Base-by-base conservation (phyloP, 495 filamentous ascomycete species). In the Penicillium herquei region DNA sequence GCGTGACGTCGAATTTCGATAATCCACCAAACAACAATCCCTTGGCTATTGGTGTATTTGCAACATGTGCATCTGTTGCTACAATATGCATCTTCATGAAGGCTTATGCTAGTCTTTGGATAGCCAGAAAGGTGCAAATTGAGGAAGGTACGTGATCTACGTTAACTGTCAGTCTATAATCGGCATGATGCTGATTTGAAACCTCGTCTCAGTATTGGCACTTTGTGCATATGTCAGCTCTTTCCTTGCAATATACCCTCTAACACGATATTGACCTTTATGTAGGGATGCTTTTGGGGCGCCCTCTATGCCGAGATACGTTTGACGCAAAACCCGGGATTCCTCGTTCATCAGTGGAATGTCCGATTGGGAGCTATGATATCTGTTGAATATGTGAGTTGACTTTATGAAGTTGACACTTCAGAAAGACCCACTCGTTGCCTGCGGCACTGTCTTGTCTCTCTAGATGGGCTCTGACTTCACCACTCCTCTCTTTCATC, bases 1-100 rank as follows among this genome's bases (percentile, higher is more conserved):
- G 64, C 5, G 58, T 63, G 10, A 61, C 58, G 3, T 40, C 64
- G 1, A 62, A 71, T 39, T 59, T 73, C 31, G 62, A 67, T 31
- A 63, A 70, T 43, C 68, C 70, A n/a, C 59, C 68, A 3, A 70
- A 65, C 49, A 31, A 48, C 3, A 73, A 71, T 39, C 52, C 26
- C 9, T 43, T 65, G 6, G 65, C 64, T 4, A 63, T 61, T 52
- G 61, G 50, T 34, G 56, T 72, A 11, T 60, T 56, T 1, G 61
- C 65, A 3, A 16, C 60, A 1, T 67, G 59, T 18, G 52, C 43
- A 37, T 51, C 58, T 8, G 26, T 67, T 31, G 52, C 58, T 12
- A 67, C 59, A 9, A 13, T 56, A 21, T 64, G 56, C 46, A 34
- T 68, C 0, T 53, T 41, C 4, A 39, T 67, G 21, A 58, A 61